phyloP scores from a whole-genome alignment of 257 asterid genomes.

The Solanum pennellii region DNA sequence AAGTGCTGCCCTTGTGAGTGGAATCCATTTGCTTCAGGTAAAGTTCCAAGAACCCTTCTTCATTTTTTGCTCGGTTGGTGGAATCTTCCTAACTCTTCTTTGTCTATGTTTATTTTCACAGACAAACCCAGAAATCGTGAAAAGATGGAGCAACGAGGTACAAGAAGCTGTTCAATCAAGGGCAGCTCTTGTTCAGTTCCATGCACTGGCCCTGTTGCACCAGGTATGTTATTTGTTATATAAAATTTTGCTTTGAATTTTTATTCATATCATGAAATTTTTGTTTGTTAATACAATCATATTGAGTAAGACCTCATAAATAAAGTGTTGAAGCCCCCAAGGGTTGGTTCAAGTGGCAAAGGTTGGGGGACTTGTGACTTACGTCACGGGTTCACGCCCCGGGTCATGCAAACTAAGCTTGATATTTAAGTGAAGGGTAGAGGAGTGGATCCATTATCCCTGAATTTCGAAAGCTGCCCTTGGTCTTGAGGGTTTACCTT shows the following conservation, averaged over 20 bases:
- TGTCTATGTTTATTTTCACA: constrained; percentile 14
- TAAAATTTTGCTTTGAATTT: background rate
- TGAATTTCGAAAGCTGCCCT: background rate
- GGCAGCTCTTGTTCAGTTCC: constrained; percentile 94
- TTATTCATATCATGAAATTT: background rate
- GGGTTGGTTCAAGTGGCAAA: background rate
- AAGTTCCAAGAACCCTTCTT: background rate
- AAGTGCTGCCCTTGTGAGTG: constrained; percentile 95
- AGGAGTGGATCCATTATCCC: background rate
- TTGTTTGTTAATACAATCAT: background rate
- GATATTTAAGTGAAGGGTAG: background rate
- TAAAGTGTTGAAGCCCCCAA: background rate
- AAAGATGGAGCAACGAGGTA: constrained; percentile 97
- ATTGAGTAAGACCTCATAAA: background rate
- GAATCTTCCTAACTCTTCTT: background rate
- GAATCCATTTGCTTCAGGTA: constrained; percentile 91
- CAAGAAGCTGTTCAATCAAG: constrained; percentile 95
- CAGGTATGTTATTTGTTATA: constrained; percentile 37
- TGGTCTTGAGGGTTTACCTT: background rate
- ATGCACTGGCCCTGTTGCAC: constrained; percentile 86
- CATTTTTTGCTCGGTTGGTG: background rate
- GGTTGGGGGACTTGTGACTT: background rate
- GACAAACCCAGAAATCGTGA: constrained; percentile 89
- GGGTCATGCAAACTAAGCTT: background rate
- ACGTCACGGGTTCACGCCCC: background rate